Evolutionary conservation across 257 asterid species (phyloP), one percentile per base, ranked within the genome.

Genomic region (Linaria vulgaris): DNA sequence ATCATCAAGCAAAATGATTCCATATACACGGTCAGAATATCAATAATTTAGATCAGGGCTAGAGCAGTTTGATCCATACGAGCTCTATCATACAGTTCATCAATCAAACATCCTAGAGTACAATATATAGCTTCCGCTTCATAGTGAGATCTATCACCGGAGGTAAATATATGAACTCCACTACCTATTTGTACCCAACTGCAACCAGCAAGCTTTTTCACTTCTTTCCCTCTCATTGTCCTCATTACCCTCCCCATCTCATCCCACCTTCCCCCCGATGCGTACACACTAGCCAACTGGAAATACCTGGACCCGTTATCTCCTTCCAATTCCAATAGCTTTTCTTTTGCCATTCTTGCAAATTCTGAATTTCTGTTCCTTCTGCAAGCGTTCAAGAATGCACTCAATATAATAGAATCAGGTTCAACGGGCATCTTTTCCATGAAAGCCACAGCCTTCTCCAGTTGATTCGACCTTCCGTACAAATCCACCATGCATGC

Each of bases 401-500:
- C 69, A 9, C 99, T 88, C 63, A 89, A 25, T 44, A 87, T 70
- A 47, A 81, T 66, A 9, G 88, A 61, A 77, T 89, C 95, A 0
- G 80, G 81, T 78, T 87, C 80, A 4, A 83, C 1, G 5, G 97
- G 91, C 80, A 89, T 80, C 62, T 60, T 69, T 37, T 75, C 84
- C 82, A 87, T 79, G 73, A 92, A 76, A 3, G 48, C 61, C 14
- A 72, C 69, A 1, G 95, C 97, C 78, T 92, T 89, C 12, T 82
- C 85, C 11, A 92, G 80, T 44, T 79, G 81, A 59, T 89, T 83
- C 11, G 96, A 86, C 83, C 96, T 76, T 61, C 95, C 97, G 45
- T 89, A 92, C 76, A 92, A 78, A 69, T 92, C 99, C 19, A 92
- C 85, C 99, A 92, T 89, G 58, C 99, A 86, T 0, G 99, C 94